Percentiles rank a stretch among this genome's conserved stretches.
Evolutionary conservation across 345 rosid species (phyloP).

Genomic region (Gynandropsis gynandra): DNA sequence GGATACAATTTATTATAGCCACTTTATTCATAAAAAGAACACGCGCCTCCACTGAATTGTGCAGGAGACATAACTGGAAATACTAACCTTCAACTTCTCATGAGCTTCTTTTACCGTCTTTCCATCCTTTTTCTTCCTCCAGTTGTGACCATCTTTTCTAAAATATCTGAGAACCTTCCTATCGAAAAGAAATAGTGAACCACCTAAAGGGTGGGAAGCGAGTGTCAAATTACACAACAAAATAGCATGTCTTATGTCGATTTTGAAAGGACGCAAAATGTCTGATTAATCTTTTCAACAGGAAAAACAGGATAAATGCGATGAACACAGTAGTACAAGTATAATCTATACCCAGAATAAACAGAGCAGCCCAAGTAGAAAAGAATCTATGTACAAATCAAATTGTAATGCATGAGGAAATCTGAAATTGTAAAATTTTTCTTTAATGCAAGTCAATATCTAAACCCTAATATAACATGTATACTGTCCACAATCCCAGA

Average conservation of each 20-base stretch:
- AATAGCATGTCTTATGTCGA: neutral
- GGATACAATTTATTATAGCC: constrained; percentile 10
- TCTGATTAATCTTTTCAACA: neutral
- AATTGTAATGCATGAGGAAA: neutral
- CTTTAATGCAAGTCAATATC: neutral
- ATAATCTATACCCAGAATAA: constrained; percentile 3
- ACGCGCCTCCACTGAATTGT: constrained; percentile 1
- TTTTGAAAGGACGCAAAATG: neutral
- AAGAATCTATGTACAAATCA: neutral
- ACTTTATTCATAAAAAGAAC: constrained; percentile 7
- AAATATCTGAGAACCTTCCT: constrained; percentile 87
- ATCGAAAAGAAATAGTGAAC: constrained; percentile 88
- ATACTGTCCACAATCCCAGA: too few relatives aligned
- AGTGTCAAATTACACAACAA: constrained; percentile 20
- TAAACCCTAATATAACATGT: neutral
- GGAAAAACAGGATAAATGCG: neutral
- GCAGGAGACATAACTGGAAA: neutral
- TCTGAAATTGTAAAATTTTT: neutral
- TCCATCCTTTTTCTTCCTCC: constrained; percentile 91
- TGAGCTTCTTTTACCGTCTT: constrained; percentile 91
- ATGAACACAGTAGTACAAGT: neutral
- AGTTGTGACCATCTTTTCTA: constrained; percentile 86
- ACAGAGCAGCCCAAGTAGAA: neutral
- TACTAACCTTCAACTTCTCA: constrained; percentile 69
- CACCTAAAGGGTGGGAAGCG: constrained; percentile 48